These are phyloP conservation scores for Dendrobium nobile DNA, from an alignment of 106 monocot species.

Conservation along the genomic window DNA sequence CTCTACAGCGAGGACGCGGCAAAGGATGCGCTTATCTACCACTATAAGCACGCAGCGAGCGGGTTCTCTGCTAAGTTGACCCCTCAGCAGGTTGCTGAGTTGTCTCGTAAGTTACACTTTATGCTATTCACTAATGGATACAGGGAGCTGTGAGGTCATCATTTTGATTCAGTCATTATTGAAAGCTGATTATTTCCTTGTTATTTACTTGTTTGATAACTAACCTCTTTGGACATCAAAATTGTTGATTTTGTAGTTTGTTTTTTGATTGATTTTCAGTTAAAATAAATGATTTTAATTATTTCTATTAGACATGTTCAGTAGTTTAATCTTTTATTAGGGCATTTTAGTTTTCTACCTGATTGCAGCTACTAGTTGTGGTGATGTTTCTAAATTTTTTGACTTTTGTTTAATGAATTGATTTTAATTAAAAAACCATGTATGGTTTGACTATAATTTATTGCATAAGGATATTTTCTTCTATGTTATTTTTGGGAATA, in stretches of 20 bases:
- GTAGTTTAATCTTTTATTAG: neutral
- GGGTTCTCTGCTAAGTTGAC: slow-evolving; percentile 84
- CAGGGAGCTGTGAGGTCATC: neutral
- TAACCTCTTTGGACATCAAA: neutral
- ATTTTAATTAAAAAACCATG: too few relatives aligned
- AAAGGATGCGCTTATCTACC: slow-evolving; percentile 68
- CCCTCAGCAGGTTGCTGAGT: slow-evolving; percentile 46
- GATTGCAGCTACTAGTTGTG: too few relatives aligned
- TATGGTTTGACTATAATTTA: too few relatives aligned
- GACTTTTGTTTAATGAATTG: too few relatives aligned
- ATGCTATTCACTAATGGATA: neutral
- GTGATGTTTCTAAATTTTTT: too few relatives aligned
- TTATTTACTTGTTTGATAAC: neutral
- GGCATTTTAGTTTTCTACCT: too few relatives aligned
- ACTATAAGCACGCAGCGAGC: slow-evolving; percentile 59
- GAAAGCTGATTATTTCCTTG: neutral
- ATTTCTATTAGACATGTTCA: neutral
- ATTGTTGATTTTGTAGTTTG: neutral
- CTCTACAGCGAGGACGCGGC: slow-evolving; percentile 43
- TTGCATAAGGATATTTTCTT: too few relatives aligned
- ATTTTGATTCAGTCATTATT: neutral
- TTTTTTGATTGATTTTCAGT: neutral
- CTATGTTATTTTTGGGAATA: too few relatives aligned
- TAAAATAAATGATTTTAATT: neutral
- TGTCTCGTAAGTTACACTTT: slow-evolving; percentile 34